Conservation (phyloP, 768 basidiomycete species). For the Russula ochroleuca region DNA sequence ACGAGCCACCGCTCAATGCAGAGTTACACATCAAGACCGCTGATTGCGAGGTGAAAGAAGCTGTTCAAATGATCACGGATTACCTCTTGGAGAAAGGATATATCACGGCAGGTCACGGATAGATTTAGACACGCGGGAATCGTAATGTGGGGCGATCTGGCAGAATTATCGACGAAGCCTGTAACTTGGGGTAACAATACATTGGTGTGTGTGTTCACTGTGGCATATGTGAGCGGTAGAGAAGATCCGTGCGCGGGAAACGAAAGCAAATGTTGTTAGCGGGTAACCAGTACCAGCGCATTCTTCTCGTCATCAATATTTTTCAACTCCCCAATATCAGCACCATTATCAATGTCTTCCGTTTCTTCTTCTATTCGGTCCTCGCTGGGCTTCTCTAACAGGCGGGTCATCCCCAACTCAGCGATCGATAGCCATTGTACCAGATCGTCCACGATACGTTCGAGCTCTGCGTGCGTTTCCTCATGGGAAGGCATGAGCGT, state of each 20-base stretch:
- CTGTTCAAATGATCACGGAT: constrained; percentile 71
- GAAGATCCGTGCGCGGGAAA: background rate
- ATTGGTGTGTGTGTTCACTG: background rate
- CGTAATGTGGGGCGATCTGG: background rate
- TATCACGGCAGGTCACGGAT: constrained; percentile 12
- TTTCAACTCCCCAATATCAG: background rate
- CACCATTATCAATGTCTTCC: constrained; percentile 36
- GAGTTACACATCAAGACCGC: constrained; percentile 93
- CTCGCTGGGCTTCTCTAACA: constrained; percentile 52
- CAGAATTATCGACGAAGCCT: constrained; percentile 1
- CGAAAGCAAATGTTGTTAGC: constrained; percentile 11
- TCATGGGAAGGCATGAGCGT: constrained; percentile 50
- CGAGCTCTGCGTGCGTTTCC: constrained; percentile 64
- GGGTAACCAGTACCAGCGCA: constrained; percentile 13
- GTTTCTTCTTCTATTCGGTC: constrained; percentile 65
- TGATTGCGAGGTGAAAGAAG: constrained; percentile 68
- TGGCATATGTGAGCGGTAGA: constrained; percentile 2
- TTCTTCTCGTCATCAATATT: constrained; percentile 11
- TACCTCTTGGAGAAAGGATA: constrained; percentile 69
- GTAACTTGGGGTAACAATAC: constrained; percentile 7
- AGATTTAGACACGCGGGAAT: background rate
- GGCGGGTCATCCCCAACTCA: constrained; percentile 61
- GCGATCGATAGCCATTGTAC: constrained; percentile 71
- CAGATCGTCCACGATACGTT: constrained; percentile 68
- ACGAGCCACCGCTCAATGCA: constrained; percentile 79